A percentile compares a stretch with the other conserved stretches of the same genome.
phyloP scores from a whole-genome alignment of 2,329 filamentous ascomycete species.

The Ophiostoma triangulosporum region DNA sequence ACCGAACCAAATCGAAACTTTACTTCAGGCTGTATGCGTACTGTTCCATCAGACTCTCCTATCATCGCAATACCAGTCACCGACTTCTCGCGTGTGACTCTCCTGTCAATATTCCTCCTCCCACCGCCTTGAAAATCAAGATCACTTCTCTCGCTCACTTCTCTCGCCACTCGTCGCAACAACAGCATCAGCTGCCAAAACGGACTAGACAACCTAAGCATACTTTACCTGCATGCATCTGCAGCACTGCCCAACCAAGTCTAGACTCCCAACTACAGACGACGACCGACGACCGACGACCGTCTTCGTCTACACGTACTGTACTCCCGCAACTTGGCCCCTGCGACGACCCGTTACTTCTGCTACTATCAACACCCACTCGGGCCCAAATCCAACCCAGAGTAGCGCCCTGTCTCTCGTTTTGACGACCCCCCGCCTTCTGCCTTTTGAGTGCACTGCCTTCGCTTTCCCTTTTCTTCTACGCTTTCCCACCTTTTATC shows the following conservation, averaged over 20 bases:
- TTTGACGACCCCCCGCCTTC: background rate
- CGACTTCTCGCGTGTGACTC: background rate
- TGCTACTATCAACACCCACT: too few relatives aligned
- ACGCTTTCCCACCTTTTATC: background rate
- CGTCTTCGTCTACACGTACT: background rate
- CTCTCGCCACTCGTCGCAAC: constrained; percentile 4
- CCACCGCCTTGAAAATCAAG: background rate
- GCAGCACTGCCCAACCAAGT: constrained; percentile 8
- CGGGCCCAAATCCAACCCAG: background rate
- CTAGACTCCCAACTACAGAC: too few relatives aligned
- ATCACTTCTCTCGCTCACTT: background rate
- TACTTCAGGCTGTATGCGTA: background rate
- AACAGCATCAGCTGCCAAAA: constrained; percentile 4
- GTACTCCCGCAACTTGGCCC: too few relatives aligned
- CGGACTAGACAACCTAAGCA: background rate
- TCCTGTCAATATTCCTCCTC: background rate
- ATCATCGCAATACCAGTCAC: background rate
- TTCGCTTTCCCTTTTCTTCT: background rate
- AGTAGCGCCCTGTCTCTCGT: too few relatives aligned
- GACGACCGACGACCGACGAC: background rate
- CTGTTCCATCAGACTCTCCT: background rate
- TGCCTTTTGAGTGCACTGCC: background rate
- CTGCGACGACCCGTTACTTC: too few relatives aligned
- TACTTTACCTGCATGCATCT: constrained; percentile 1
- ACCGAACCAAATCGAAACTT: background rate